Percentiles rank a stretch among this genome's conserved stretches.
These are phyloP conservation scores for Fusarium siculi DNA, from an alignment of 2,329 filamentous ascomycete species.

Conservation along the genomic window DNA sequence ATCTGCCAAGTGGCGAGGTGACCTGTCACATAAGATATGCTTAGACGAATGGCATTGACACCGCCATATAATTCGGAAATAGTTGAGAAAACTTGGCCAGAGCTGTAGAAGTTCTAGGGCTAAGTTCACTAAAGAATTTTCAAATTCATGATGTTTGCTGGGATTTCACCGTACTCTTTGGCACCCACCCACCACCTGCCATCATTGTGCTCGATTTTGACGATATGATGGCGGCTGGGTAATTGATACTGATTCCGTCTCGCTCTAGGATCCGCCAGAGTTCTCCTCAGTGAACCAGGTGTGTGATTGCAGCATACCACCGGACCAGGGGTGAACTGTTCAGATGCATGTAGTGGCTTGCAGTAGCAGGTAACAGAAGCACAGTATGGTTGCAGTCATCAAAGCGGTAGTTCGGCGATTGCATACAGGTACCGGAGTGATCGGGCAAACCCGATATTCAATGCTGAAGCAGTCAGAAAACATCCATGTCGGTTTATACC, in stretches of 20 bases:
- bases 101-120: not conserved
- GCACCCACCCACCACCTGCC: no score
- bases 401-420: slow-evolving; percentile 12
- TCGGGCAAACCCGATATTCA: slow-evolving; percentile 16
- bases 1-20: slow-evolving; percentile 26
- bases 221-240: not conserved
- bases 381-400: slow-evolving; percentile 4
- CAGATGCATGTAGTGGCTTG: slow-evolving; percentile 36
- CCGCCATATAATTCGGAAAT: not conserved
- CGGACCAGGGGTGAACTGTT: slow-evolving; percentile 20
- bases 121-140: not conserved
- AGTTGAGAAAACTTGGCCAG: not conserved
- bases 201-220: not conserved
- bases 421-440: slow-evolving; percentile 15
- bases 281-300: not conserved
- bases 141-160: not conserved
- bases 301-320: slow-evolving; percentile 13
- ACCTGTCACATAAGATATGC: slow-evolving; percentile 18
- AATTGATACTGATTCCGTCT: not conserved
- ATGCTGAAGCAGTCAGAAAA: not conserved
- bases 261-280: not conserved
- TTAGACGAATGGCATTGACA: not conserved
- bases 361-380: slow-evolving; percentile 30
- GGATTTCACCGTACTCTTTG: not conserved
- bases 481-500: slow-evolving; percentile 20